A percentile compares a stretch with the other conserved stretches of the same genome.
Conservation (phyloP, 495 filamentous ascomycete genomes). For the Hypoxylon fuscum region DNA sequence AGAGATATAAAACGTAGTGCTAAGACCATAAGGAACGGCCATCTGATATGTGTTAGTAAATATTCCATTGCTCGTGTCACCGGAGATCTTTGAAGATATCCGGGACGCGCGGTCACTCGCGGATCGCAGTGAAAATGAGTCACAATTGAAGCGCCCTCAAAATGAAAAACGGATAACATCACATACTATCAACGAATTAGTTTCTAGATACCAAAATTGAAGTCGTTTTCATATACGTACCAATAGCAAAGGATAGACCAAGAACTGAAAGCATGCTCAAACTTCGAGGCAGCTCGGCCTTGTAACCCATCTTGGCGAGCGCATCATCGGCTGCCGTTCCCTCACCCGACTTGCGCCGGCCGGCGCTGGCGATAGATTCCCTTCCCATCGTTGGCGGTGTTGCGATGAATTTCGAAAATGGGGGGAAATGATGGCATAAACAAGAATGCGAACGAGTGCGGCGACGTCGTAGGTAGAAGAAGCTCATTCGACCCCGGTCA, state of each 20-base stretch:
- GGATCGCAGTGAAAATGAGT: neutral
- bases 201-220: neutral
- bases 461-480: neutral
- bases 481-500: conserved; percentile 9
- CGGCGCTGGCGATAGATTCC: conserved; percentile 24
- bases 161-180: conserved; percentile 16
- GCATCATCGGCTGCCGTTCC: conserved; percentile 54
- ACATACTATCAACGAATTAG: conserved; percentile 43
- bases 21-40: conserved; percentile 44
- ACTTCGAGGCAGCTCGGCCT: conserved; percentile 68
- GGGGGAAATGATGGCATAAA: neutral
- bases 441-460: neutral
- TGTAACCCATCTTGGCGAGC: conserved; percentile 72
- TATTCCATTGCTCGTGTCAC: conserved; percentile 31
- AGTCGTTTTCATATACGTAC: conserved; percentile 4
- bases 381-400: conserved; percentile 18
- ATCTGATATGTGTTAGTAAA: conserved; percentile 15
- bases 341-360: conserved; percentile 27
- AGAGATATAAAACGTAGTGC: conserved; percentile 71
- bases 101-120: neutral
- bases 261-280: conserved; percentile 73
- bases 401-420: neutral
- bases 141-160: neutral
- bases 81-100: conserved; percentile 27
- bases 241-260: conserved; percentile 58